Conservation (phyloP, 2,329 filamentous ascomycete species). For the Harringtonia lauricola region DNA sequence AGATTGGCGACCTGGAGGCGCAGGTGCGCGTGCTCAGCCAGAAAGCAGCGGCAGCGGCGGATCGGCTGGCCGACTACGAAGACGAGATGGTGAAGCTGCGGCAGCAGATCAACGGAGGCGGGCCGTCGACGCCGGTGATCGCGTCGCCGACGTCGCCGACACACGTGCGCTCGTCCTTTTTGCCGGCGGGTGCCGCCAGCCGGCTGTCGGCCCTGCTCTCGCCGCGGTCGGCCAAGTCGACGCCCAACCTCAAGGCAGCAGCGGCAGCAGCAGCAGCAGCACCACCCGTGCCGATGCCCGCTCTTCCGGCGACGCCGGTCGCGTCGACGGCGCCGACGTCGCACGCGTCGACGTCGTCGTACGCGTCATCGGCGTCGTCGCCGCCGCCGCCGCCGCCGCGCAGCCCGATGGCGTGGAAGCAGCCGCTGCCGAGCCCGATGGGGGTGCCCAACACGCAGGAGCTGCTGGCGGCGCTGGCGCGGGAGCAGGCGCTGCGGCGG, state of each 20-base stretch:
- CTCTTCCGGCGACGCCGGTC: slow-evolving; percentile 5
- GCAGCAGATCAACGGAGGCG: slow-evolving; percentile 14
- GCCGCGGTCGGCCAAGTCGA: slow-evolving; percentile 29
- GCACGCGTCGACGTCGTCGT: slow-evolving; percentile 11
- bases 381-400: slow-evolving; percentile 4
- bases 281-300: slow-evolving; percentile 13
- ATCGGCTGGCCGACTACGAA: slow-evolving; percentile 68
- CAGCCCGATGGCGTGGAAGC: not conserved
- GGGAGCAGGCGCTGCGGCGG: slow-evolving; percentile 55
- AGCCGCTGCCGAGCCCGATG: not conserved
- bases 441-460: slow-evolving; percentile 28
- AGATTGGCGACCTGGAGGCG: slow-evolving; percentile 58
- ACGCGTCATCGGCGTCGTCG: not conserved
- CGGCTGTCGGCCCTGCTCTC: slow-evolving; percentile 35
- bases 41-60: slow-evolving; percentile 54
- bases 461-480: slow-evolving; percentile 51
- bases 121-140: slow-evolving; percentile 2
- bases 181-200: slow-evolving; percentile 30
- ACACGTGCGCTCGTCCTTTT: slow-evolving; percentile 34
- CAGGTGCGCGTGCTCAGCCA: slow-evolving; percentile 61
- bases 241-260: slow-evolving; percentile 22
- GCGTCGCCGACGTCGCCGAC: slow-evolving; percentile 18
- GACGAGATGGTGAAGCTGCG: slow-evolving; percentile 59
- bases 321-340: not conserved
- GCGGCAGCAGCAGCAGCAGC: slow-evolving; percentile 4